Evolutionary conservation across 768 basidiomycete genomes (phyloP).

Genomic region (Rhodotorula babjevae): DNA sequence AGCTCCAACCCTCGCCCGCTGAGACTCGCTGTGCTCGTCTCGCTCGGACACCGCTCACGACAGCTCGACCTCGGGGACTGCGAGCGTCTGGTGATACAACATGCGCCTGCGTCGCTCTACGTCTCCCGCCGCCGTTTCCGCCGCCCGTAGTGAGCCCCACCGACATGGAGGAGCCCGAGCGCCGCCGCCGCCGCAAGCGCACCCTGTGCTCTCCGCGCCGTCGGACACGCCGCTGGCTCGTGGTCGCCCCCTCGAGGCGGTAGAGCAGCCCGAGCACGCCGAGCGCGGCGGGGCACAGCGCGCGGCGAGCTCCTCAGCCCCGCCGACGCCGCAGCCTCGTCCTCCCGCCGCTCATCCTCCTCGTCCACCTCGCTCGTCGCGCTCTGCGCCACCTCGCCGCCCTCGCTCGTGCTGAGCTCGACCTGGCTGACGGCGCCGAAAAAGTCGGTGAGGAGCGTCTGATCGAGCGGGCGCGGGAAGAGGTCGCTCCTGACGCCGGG

Average conservation of each 20-base stretch:
- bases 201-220: neutral
- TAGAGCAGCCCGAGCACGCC: too few species aligned
- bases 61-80: too few species aligned
- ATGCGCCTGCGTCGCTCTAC: too few species aligned
- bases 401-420: constrained; percentile 48
- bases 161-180: neutral
- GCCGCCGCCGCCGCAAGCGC: neutral
- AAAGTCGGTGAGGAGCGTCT: constrained; percentile 71
- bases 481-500: constrained; percentile 84
- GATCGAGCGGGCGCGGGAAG: constrained; percentile 62
- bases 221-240: neutral
- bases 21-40: neutral
- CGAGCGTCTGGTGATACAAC: too few species aligned
- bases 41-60: too few species aligned
- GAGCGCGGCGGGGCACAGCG: too few species aligned
- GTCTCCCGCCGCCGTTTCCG: neutral
- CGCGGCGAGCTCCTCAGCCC: too few species aligned
- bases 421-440: constrained; percentile 82
- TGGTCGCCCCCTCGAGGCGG: neutral
- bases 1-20: neutral
- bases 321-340: too few species aligned
- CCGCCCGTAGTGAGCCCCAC: neutral
- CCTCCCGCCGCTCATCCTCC: too few species aligned
- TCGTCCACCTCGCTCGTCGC: neutral
- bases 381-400: neutral